phyloP scores from a whole-genome alignment of 208 protist species.

The Wallacemonas collosoma region DNA sequence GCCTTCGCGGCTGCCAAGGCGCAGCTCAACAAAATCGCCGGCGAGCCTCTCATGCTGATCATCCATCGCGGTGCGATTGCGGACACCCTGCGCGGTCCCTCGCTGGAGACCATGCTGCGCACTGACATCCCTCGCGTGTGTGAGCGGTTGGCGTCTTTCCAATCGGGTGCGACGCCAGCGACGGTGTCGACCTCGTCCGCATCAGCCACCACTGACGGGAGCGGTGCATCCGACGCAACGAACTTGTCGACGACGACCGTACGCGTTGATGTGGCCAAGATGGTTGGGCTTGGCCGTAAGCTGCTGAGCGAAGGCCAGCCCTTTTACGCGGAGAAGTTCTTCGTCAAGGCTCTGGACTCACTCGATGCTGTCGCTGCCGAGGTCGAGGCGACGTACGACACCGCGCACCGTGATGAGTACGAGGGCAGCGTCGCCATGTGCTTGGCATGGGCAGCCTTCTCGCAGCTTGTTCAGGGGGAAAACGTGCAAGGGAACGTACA shows the following conservation, averaged over 20 bases:
- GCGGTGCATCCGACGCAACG: background rate
- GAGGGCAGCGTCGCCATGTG: slow-evolving; percentile 63
- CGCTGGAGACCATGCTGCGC: slow-evolving; percentile 31
- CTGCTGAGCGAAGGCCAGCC: slow-evolving; percentile 56
- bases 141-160: slow-evolving; percentile 58
- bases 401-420: slow-evolving; percentile 30
- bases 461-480: slow-evolving; percentile 68
- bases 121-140: slow-evolving; percentile 47
- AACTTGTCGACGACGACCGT: slow-evolving; percentile 24
- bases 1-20: slow-evolving; percentile 51
- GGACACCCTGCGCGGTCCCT: slow-evolving; percentile 43
- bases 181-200: background rate
- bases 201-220: background rate
- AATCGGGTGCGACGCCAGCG: slow-evolving; percentile 37
- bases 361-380: slow-evolving; percentile 66
- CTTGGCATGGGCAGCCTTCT: slow-evolving; percentile 64
- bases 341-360: slow-evolving; percentile 59
- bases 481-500: slow-evolving; percentile 27
- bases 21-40: slow-evolving; percentile 60
- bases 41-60: slow-evolving; percentile 61
- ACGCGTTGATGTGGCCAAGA: slow-evolving; percentile 72
- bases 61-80: slow-evolving; percentile 56
- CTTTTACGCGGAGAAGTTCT: slow-evolving; percentile 83
- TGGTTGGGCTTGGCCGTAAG: slow-evolving; percentile 64
- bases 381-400: slow-evolving; percentile 22